phyloP scores from a whole-genome alignment of 495 filamentous ascomycete genomes.

The Beverwykella pulmonaria region DNA sequence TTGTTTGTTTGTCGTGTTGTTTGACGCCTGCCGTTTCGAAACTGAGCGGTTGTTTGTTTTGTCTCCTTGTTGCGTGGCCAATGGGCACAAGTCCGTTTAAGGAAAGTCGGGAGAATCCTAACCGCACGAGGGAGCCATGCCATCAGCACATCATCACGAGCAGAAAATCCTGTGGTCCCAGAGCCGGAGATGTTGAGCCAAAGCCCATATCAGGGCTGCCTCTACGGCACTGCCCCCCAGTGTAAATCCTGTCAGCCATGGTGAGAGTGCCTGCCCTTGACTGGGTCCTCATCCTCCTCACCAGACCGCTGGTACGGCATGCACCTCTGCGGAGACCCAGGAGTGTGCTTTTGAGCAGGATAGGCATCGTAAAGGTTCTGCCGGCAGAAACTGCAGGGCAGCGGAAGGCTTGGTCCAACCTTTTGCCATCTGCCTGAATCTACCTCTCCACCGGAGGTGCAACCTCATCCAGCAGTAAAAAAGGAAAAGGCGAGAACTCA shows the following conservation, averaged over 20 bases:
- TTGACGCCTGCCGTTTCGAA: background rate
- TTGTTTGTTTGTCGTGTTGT: background rate
- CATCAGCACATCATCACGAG: background rate
- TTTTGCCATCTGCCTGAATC: no score
- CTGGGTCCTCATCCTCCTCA: background rate
- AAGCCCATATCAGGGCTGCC: no score
- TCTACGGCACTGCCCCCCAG: background rate
- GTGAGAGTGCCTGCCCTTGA: background rate
- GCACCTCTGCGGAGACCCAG: no score
- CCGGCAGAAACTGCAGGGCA: no score
- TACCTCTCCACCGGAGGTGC: background rate
- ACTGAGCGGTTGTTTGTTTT: background rate
- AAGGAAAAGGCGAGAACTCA: background rate
- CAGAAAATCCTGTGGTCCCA: background rate
- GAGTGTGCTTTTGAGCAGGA: no score
- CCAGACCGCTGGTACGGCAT: background rate
- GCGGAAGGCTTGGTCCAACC: no score
- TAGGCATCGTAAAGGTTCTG: no score
- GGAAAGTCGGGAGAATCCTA: background rate
- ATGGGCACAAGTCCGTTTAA: background rate
- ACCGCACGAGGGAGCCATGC: background rate
- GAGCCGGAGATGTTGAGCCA: no score
- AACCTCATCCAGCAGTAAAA: background rate
- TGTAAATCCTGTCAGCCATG: background rate
- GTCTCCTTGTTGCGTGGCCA: slow-evolving; percentile 19